Evolutionary conservation across 129 eudicot genomes (phyloP), one percentile per base, ranked within the genome.

Genomic region (Artemisia tridentata): DNA sequence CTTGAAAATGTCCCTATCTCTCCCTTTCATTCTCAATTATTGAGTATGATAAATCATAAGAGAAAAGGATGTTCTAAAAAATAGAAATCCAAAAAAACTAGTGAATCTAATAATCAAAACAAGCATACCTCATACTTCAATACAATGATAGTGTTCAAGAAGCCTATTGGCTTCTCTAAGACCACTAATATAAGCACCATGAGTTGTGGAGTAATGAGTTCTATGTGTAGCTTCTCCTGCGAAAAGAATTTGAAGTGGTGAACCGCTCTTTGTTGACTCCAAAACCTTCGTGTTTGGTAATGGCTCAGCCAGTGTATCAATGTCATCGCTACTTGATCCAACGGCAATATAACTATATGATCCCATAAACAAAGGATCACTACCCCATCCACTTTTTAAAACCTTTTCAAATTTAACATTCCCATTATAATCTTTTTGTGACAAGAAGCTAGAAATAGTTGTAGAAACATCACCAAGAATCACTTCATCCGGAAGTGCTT

Each of bases 181-280:
- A 20, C 98, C 96, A 85, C 98, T 92, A 47, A 83, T 78, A 75
- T 89, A 92, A 73, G 96, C 98, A 34, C 98, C 98, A 82, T 92
- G 98, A 69, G 98, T 88, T 5, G 98, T 92, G 1, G 98, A 92
- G 69, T 88, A 92, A 81, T 86, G 96, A 51, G 95, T 88, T 78
- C 86, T 92, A 75, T 92, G 95, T 29, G 98, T 89, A 27, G 98
- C 98, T 83, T 92, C 98, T 46, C 98, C 96, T 70, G 98, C 96
- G 69, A 92, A 92, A 51, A 92, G 84, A 65, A 92, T 83, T 68
- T 92, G 98, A 3, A 92, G 84, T 34, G 81, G 78, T 7, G 81
- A 63, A 17, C 65, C 70, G 34, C 52, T 68, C 2, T 38, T 14
- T 14, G 72, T 65, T 52, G 63, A 13, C 53, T 46, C 80, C 23